A percentile compares a stretch with the other conserved stretches of the same genome.
Conservation (phyloP, 768 basidiomycete genomes). For the Mycena sanguinolenta region DNA sequence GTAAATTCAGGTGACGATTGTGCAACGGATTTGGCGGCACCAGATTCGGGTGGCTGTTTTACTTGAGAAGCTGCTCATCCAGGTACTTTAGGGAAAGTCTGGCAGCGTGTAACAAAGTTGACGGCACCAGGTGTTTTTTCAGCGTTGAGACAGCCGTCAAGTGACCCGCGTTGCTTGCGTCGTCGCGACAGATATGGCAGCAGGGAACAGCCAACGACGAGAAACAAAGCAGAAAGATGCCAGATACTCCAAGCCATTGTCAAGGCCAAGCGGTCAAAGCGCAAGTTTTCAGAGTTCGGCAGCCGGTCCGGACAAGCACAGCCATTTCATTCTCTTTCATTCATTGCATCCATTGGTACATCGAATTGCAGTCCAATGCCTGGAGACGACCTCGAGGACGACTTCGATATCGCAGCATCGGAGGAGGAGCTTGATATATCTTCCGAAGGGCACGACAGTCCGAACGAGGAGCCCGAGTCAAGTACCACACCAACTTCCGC, state of each 20-base stretch:
- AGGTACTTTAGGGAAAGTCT: no score
- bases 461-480: constrained; percentile 43
- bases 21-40: background rate
- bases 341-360: constrained; percentile 14
- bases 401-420: constrained; percentile 75
- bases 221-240: constrained; percentile 2
- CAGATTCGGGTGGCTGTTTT: background rate
- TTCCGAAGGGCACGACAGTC: constrained; percentile 43
- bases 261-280: background rate
- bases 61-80: background rate
- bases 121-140: background rate
- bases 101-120: no score
- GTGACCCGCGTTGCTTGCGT: background rate
- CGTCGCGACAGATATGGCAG: background rate
- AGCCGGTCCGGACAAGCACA: background rate
- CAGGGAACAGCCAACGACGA: background rate
- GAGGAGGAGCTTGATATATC: background rate
- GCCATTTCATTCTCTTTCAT: background rate
- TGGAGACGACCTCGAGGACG: constrained; percentile 89
- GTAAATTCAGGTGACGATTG: background rate
- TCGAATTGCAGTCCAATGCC: constrained; percentile 41
- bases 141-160: background rate
- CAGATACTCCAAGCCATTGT: background rate
- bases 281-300: background rate
- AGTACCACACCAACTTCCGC: constrained; percentile 32